Evolutionary conservation across 306 rosid genomes (phyloP).

Genomic region (Gastrolobium bilobum): DNA sequence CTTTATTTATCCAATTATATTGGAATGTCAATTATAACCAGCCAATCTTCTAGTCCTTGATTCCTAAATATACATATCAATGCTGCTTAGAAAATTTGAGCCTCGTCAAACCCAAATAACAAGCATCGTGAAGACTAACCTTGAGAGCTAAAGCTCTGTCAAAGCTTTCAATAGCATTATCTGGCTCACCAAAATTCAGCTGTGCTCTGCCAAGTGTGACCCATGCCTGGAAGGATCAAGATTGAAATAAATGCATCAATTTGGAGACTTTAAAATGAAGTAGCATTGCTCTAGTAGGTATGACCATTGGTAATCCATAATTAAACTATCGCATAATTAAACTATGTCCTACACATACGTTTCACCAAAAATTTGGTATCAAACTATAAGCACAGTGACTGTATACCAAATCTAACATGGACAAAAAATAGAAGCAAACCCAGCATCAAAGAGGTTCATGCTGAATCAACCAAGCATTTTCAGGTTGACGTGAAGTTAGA

Average conservation of each 20-base stretch:
- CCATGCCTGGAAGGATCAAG: slow-evolving; percentile 75
- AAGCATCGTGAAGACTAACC: slow-evolving; percentile 58
- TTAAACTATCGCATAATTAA: slow-evolving; percentile 12
- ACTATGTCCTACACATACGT: slow-evolving; percentile 10
- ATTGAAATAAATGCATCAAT: slow-evolving; percentile 19
- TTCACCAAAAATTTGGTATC: slow-evolving; percentile 7
- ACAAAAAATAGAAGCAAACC: not conserved
- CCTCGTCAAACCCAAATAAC: slow-evolving; percentile 27
- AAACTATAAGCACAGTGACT: slow-evolving; percentile 16
- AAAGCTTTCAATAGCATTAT: slow-evolving; percentile 82
- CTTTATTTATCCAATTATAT: slow-evolving; percentile 2
- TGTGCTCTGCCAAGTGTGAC: slow-evolving; percentile 95
- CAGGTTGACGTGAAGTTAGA: not conserved
- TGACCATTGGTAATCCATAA: slow-evolving; percentile 13
- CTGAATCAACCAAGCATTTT: not conserved
- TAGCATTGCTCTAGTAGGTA: slow-evolving; percentile 20
- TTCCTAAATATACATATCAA: not conserved
- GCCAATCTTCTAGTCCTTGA: not conserved
- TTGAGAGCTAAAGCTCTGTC: slow-evolving; percentile 83
- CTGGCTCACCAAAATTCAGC: slow-evolving; percentile 93
- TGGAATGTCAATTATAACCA: slow-evolving; percentile 4
- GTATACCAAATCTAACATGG: not conserved
- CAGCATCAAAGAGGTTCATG: not conserved
- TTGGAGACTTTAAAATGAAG: slow-evolving; percentile 12
- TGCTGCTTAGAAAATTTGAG: not conserved